These are phyloP conservation scores for Podaxis sp. DNA, from an alignment of 768 basidiomycete species.

Conservation along the genomic window DNA sequence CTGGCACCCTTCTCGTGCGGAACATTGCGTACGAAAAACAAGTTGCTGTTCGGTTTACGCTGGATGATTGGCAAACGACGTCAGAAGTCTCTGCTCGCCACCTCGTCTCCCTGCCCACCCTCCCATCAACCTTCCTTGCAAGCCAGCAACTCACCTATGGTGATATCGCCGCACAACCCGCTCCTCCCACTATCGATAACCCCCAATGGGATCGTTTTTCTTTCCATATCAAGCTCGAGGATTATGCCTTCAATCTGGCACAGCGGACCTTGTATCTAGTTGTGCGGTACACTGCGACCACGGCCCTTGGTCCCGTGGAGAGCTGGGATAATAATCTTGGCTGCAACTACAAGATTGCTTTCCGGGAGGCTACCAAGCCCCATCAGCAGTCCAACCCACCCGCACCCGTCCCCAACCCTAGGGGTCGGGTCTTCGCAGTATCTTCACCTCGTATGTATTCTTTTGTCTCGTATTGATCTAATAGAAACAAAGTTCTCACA, in stretches of 20 bases:
- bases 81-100: slow-evolving; percentile 73
- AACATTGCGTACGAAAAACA: slow-evolving; percentile 88
- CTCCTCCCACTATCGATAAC: not conserved
- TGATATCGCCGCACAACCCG: slow-evolving; percentile 18
- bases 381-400: not conserved
- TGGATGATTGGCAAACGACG: slow-evolving; percentile 94
- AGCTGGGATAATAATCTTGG: slow-evolving; percentile 94
- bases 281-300: slow-evolving; percentile 42
- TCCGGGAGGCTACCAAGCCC: slow-evolving; percentile 32
- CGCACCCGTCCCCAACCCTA: not conserved
- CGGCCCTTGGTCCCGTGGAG: slow-evolving; percentile 45
- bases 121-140: slow-evolving; percentile 30
- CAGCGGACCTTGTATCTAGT: slow-evolving; percentile 62
- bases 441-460: slow-evolving; percentile 28
- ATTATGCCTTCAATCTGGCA: slow-evolving; percentile 54
- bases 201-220: slow-evolving; percentile 58
- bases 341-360: slow-evolving; percentile 75
- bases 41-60: slow-evolving; percentile 83
- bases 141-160: slow-evolving; percentile 9
- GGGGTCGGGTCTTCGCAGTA: slow-evolving; percentile 9
- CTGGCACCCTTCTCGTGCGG: slow-evolving; percentile 78
- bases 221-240: slow-evolving; percentile 70
- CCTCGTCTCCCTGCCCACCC: slow-evolving; percentile 39
- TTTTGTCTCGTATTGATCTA: not conserved
- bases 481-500: no score